Conservation (phyloP, 345 rosid genomes). For the Clausena lansium region DNA sequence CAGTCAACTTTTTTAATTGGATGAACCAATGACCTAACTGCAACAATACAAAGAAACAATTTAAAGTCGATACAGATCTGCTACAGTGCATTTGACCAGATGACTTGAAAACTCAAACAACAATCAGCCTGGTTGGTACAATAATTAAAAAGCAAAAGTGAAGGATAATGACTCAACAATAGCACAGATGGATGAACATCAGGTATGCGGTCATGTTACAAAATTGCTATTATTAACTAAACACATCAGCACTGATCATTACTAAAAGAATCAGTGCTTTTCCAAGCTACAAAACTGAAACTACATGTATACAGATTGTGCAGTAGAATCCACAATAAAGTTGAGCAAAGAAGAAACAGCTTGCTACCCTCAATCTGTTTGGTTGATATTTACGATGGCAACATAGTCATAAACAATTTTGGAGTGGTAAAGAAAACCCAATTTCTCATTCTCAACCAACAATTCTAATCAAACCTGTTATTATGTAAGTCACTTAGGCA, state of each 20-base stretch:
- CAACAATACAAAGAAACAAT: not conserved
- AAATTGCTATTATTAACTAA: not conserved
- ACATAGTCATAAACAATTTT: not conserved
- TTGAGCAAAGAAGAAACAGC: not conserved
- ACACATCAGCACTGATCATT: not conserved
- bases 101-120: not conserved
- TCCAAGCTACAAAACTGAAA: not conserved
- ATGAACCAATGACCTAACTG: not conserved
- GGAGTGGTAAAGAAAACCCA: not conserved
- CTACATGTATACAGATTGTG: not conserved
- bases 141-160: not conserved
- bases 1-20: not conserved
- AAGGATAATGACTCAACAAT: not conserved
- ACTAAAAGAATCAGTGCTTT: not conserved
- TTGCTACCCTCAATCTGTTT: not conserved
- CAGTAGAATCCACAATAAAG: not conserved
- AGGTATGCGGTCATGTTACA: not conserved
- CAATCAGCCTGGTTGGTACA: not conserved
- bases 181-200: not conserved
- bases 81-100: not conserved
- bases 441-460: not conserved
- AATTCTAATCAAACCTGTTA: not conserved
- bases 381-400: not conserved
- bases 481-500: not conserved
- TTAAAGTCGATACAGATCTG: not conserved